Conservation (phyloP, 257 asterid species). For the Capsicum baccatum region DNA sequence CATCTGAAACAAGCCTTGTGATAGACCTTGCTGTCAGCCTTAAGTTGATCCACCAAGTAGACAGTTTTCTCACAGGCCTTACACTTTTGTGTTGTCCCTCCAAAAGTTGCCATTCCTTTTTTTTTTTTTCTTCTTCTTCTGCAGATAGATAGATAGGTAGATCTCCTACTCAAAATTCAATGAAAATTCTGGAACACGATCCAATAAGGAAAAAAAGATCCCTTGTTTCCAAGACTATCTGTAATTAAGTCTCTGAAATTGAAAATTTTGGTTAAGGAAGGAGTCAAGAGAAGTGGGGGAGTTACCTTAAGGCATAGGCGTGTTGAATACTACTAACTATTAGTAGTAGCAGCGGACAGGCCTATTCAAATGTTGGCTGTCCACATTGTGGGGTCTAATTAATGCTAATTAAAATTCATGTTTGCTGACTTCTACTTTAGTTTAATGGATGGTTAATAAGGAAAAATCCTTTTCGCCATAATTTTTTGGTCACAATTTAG, state of each 20-base stretch:
- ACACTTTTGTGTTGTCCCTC: constrained; percentile 48
- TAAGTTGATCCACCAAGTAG: constrained; percentile 48
- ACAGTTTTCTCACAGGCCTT: constrained; percentile 47
- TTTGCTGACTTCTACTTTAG: not conserved
- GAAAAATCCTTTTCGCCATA: too few species aligned
- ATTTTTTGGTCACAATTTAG: too few species aligned
- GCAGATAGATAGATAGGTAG: not conserved
- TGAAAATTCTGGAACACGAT: not conserved
- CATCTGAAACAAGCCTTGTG: constrained; percentile 48
- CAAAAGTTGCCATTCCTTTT: constrained; percentile 38
- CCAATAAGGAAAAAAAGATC: not conserved
- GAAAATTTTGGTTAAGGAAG: constrained; percentile 27
- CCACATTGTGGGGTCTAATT: constrained; percentile 32
- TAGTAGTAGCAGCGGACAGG: constrained; percentile 23
- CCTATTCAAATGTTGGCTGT: constrained; percentile 35
- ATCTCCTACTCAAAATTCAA: not conserved
- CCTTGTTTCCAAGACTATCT: not conserved
- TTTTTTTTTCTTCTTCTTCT: not conserved
- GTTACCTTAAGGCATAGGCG: constrained; percentile 23
- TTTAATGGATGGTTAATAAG: not conserved
- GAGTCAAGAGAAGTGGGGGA: constrained; percentile 34
- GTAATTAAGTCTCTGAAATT: not conserved
- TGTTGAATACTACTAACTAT: constrained; percentile 11
- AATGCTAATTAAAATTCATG: not conserved
- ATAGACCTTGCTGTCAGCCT: constrained; percentile 41